Percentiles rank a stretch among this genome's conserved stretches.
phyloP scores from a whole-genome alignment of 1,284 basidiomycete species.

The Apiotrichum laibachii region DNA sequence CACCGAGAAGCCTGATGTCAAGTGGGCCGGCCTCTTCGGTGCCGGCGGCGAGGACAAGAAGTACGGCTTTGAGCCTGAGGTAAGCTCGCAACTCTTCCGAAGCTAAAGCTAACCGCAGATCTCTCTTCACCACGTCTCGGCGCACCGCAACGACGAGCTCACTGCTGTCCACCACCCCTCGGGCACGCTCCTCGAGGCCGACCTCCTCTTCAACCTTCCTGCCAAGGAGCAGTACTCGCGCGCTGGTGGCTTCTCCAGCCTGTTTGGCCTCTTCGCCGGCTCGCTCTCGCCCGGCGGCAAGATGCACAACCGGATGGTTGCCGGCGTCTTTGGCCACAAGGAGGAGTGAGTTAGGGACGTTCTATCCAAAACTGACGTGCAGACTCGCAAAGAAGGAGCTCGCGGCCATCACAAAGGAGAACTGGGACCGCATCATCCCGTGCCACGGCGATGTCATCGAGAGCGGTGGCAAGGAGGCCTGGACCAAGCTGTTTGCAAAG shows the following conservation, averaged over 20 bases:
- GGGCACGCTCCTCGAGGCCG: conserved; percentile 78
- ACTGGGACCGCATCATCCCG: conserved; percentile 84
- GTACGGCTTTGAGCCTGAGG: conserved; percentile 82
- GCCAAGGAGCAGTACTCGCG: conserved; percentile 71
- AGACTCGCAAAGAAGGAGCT: conserved; percentile 38
- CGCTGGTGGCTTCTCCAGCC: conserved; percentile 56
- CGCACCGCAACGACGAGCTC: conserved; percentile 80
- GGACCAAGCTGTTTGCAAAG: conserved; percentile 54
- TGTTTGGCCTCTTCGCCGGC: conserved; percentile 28
- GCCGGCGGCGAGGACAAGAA: conserved; percentile 47
- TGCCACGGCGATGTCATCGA: conserved; percentile 89
- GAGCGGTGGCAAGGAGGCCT: conserved; percentile 66
- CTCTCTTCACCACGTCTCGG: conserved; percentile 66
- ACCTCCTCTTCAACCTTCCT: conserved; percentile 87
- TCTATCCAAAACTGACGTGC: neutral
- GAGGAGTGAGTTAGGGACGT: conserved; percentile 55
- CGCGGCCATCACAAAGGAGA: conserved; percentile 47
- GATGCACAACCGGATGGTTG: conserved; percentile 61
- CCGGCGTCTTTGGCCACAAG: conserved; percentile 59
- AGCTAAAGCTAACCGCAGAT: conserved; percentile 27
- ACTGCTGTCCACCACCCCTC: conserved; percentile 79
- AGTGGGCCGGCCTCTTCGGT: conserved; percentile 51
- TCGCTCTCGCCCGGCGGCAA: conserved; percentile 60
- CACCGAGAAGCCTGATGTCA: conserved; percentile 51
- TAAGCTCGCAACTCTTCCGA: conserved; percentile 31